Evolutionary conservation across 106 monocot genomes (phyloP), one percentile per base, ranked within the genome.

Genomic region (Allium fistulosum): DNA sequence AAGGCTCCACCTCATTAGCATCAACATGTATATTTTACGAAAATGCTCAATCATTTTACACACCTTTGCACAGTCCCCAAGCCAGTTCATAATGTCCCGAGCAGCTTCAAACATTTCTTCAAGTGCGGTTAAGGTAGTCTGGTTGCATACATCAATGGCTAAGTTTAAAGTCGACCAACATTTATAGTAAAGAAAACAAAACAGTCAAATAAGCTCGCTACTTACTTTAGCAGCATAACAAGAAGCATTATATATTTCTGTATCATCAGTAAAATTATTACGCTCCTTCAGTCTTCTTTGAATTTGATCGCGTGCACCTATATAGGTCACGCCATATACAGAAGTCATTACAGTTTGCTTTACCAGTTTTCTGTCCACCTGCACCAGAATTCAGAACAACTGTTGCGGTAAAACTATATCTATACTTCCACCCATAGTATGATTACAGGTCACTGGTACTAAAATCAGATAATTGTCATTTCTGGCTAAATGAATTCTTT

Each of bases 311-410:
- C 99, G 90, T 46, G 99, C 99, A 59, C 99, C 99, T 61, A 99
- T 75, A 62, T 83, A 93, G 52, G 99, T 99, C 28, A 99, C 99
- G 72, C 99, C 99, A 81, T 99, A 99, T 9, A 99, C 99, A 37
- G 99, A 99, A 68, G 99, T 99, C 99, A 99, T 99, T 27, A 99
- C 99, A 59, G 99, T 99, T 46, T 99, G 99, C 59, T 99, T 99
- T 62, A 99, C 99, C 78, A 99, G 76, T 66, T 99, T 99, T 69
- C 99, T 90, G 49, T 99, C 99, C 49, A 99, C 99, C 99, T 99
- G 62, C 27, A 65, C 63, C 37, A 37, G 37, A 75, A 49, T 58
- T 53, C 61, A 68, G 26, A 16, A 46, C 67, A 69, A 15, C 46
- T 16, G 55, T 68, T 61, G 52, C 53, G 18, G 67, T 51, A 65